Percentiles rank a stretch among this genome's conserved stretches.
phyloP scores from a whole-genome alignment of 805 yeast species.

The Myxozyma geophila region DNA sequence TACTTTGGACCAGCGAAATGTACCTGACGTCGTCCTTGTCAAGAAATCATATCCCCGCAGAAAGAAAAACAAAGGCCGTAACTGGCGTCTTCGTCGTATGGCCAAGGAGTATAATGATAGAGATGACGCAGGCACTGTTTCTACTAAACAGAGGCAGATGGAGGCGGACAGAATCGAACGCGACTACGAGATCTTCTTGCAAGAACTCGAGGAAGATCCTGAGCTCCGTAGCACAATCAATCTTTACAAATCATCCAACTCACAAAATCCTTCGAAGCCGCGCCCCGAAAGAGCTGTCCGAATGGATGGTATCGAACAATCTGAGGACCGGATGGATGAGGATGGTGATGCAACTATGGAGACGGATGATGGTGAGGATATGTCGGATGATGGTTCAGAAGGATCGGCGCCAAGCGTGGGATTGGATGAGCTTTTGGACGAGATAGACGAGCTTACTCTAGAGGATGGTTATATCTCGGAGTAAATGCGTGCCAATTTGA shows the following conservation, averaged over 20 bases:
- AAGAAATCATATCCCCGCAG: constrained; percentile 86
- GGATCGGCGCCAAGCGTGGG: constrained; percentile 68
- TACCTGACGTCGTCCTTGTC: constrained; percentile 85
- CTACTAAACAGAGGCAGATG: constrained; percentile 56
- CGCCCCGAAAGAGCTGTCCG: constrained; percentile 11
- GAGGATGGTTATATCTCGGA: constrained; percentile 51
- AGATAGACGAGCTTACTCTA: constrained; percentile 89
- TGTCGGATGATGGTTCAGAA: constrained; percentile 36
- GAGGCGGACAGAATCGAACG: constrained; percentile 90
- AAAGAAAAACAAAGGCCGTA: constrained; percentile 74
- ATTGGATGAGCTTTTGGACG: constrained; percentile 91
- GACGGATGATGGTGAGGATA: constrained; percentile 27
- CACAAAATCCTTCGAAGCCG: constrained; percentile 35
- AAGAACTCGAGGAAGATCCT: constrained; percentile 94
- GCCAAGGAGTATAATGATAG: constrained; percentile 91
- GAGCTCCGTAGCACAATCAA: constrained; percentile 92
- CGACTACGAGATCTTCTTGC: constrained; percentile 94
- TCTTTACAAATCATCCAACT: constrained; percentile 68
- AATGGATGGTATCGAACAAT: constrained; percentile 23
- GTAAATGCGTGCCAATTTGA: background rate
- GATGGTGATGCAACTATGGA: constrained; percentile 37
- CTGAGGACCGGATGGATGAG: constrained; percentile 19
- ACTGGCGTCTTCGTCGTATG: constrained; percentile 95
- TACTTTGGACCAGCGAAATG: constrained; percentile 59
- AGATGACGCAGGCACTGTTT: constrained; percentile 53